Evolutionary conservation across 1,284 basidiomycete genomes (phyloP).

Genomic region (Mycosarcoma mackinlayi): DNA sequence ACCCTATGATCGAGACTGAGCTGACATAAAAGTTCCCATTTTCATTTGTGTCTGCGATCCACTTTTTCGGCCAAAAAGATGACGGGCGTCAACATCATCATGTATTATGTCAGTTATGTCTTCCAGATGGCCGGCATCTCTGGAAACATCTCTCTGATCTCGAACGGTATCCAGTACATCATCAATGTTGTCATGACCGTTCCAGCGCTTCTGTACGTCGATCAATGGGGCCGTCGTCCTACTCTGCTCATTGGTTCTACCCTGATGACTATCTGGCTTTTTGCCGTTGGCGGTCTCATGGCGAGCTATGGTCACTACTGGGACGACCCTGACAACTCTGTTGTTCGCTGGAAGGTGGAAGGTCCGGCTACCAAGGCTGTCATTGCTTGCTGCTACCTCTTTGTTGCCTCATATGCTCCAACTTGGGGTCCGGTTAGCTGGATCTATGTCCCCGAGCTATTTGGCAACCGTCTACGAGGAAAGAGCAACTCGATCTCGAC

Average conservation of each 20-base stretch:
- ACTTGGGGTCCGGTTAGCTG: slow-evolving; percentile 34
- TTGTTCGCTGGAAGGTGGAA: slow-evolving; percentile 38
- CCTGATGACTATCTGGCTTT: slow-evolving; percentile 45
- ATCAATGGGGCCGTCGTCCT: slow-evolving; percentile 50
- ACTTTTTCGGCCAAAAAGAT: too few species aligned
- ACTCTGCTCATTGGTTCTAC: slow-evolving; percentile 43
- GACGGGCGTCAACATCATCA: slow-evolving; percentile 46
- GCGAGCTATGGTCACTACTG: slow-evolving; percentile 26
- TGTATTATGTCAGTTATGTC: slow-evolving; percentile 42
- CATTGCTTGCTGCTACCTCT: slow-evolving; percentile 48
- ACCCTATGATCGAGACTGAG: too few species aligned
- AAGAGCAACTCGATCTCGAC: slow-evolving; percentile 40
- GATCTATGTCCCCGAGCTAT: slow-evolving; percentile 40
- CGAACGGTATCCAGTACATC: slow-evolving; percentile 46
- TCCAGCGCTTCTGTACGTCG: slow-evolving; percentile 45
- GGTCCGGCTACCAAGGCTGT: slow-evolving; percentile 36
- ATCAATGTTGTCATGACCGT: slow-evolving; percentile 56
- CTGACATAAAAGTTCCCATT: too few species aligned
- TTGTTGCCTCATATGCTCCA: slow-evolving; percentile 44
- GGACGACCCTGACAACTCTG: slow-evolving; percentile 8
- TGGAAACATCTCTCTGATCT: slow-evolving; percentile 26
- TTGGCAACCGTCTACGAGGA: slow-evolving; percentile 28
- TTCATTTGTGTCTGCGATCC: too few species aligned
- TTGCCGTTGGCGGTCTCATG: slow-evolving; percentile 37
- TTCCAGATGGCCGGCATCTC: slow-evolving; percentile 38